These are phyloP conservation scores for Entoloma clypeatum DNA, from an alignment of 1,284 basidiomycete genomes.

Conservation along the genomic window DNA sequence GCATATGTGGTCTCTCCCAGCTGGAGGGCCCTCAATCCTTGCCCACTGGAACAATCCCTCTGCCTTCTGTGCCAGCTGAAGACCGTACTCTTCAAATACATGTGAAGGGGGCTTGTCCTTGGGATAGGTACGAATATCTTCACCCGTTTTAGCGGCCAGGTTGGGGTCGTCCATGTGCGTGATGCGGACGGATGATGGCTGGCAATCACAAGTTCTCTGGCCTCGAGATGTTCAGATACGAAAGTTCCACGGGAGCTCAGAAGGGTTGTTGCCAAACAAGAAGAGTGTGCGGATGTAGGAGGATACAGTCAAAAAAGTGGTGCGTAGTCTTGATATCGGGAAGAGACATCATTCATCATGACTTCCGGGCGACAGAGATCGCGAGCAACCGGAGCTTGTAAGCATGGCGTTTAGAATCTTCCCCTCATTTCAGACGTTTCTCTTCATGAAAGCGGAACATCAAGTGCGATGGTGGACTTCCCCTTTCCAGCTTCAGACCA, in stretches of 20 bases:
- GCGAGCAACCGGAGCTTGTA: conserved; percentile 10
- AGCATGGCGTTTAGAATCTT: not conserved
- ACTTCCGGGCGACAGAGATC: conserved; percentile 18
- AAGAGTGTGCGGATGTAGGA: too few relatives aligned
- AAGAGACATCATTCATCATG: conserved; percentile 9
- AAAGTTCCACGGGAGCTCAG: too few relatives aligned
- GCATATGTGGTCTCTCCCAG: conserved; percentile 1
- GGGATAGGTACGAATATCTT: not conserved
- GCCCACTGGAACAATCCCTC: conserved; percentile 27
- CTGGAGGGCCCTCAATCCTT: conserved; percentile 15
- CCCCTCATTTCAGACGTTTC: conserved; percentile 6
- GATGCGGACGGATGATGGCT: not conserved
- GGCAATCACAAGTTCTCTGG: not conserved
- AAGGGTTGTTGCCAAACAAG: too few relatives aligned
- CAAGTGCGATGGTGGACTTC: conserved; percentile 21
- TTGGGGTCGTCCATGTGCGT: not conserved
- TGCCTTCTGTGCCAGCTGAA: conserved; percentile 12
- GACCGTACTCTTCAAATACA: not conserved
- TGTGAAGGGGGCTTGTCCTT: not conserved
- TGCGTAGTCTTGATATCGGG: not conserved
- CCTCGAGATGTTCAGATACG: too few relatives aligned
- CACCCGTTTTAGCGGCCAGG: not conserved
- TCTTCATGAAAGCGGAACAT: conserved; percentile 11
- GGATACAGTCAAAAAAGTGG: conserved; percentile 3
- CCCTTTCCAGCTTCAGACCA: conserved; percentile 14